Percentiles rank a stretch among this genome's conserved stretches.
phyloP scores from a whole-genome alignment of 768 basidiomycete genomes.

The Steccherinum ochraceum region DNA sequence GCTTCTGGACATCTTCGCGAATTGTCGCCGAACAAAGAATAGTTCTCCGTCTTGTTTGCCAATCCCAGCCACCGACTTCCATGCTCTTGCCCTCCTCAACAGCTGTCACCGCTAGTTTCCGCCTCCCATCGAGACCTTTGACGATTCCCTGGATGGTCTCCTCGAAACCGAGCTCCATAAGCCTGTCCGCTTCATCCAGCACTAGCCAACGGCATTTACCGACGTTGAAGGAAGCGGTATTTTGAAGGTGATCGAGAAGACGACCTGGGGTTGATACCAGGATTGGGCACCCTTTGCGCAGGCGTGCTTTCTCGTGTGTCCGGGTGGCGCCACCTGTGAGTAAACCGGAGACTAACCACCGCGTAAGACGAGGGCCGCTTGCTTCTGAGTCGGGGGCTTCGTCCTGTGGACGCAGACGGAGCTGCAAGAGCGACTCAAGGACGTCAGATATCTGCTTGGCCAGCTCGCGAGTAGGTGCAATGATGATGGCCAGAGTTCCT shows the following conservation, averaged over 20 bases:
- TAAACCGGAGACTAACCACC: constrained; percentile 92
- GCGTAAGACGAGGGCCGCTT: constrained; percentile 47
- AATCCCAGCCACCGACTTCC: constrained; percentile 85
- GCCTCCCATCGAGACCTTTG: constrained; percentile 76
- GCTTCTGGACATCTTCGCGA: constrained; percentile 87
- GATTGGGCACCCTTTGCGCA: constrained; percentile 93
- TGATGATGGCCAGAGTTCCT: constrained; percentile 90
- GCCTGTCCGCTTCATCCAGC: constrained; percentile 92
- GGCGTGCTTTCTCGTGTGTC: constrained; percentile 90
- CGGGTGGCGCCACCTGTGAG: constrained; percentile 93
- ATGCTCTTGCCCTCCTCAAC: constrained; percentile 56
- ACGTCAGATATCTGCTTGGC: constrained; percentile 97
- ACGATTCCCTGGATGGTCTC: constrained; percentile 91
- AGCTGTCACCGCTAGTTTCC: constrained; percentile 64
- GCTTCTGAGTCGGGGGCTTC: constrained; percentile 44
- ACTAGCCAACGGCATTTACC: constrained; percentile 95
- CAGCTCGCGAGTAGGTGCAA: constrained; percentile 92
- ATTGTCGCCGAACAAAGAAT: constrained; percentile 97
- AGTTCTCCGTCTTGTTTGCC: constrained; percentile 71
- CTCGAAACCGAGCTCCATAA: constrained; percentile 98
- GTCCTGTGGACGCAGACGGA: constrained; percentile 59
- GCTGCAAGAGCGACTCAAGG: constrained; percentile 71
- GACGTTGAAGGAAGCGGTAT: constrained; percentile 87
- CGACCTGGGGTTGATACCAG: constrained; percentile 95
- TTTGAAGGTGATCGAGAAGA: constrained; percentile 92